A percentile compares a stretch with the other conserved stretches of the same genome.
Evolutionary conservation across 208 protist species (phyloP).

Genomic region (Crithidia thermophila): DNA sequence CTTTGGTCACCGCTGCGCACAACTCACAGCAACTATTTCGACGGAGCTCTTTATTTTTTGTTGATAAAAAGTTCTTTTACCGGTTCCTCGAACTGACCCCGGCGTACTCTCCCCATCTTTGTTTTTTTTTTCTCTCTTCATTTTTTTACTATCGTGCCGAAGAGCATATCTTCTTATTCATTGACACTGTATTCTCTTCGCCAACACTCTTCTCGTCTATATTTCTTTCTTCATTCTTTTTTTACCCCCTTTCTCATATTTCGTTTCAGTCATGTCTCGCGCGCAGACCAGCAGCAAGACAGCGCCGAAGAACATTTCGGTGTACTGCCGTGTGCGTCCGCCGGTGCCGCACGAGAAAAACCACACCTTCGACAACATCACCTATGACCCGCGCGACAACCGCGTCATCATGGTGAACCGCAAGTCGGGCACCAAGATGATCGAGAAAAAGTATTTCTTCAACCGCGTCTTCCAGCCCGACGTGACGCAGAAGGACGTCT

Average conservation of each 20-base stretch:
- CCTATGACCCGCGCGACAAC: conserved; percentile 52
- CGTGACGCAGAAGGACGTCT: conserved; percentile 73
- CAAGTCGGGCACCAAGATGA: conserved; percentile 41
- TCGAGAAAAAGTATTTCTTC: conserved; percentile 70
- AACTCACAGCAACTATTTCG: too few relatives aligned
- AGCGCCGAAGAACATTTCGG: conserved; percentile 85
- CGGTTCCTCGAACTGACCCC: too few relatives aligned
- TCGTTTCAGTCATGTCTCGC: conserved; percentile 42
- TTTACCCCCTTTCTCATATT: conserved; percentile 2
- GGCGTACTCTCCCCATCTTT: background rate
- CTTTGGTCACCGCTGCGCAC: too few relatives aligned
- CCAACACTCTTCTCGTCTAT: background rate
- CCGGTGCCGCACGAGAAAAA: conserved; percentile 69
- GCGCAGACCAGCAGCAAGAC: conserved; percentile 46
- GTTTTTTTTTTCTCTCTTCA: background rate
- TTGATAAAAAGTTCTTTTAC: too few relatives aligned
- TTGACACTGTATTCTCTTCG: background rate
- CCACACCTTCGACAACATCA: conserved; percentile 78
- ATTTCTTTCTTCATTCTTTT: background rate
- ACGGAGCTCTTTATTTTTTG: too few relatives aligned
- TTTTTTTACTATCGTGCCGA: background rate
- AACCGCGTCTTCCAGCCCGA: conserved; percentile 69
- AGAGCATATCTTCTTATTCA: background rate
- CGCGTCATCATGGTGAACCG: conserved; percentile 50
- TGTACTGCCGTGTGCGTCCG: conserved; percentile 86